Conservation (phyloP, 495 filamentous ascomycete species). For the Penicillium roqueforti region DNA sequence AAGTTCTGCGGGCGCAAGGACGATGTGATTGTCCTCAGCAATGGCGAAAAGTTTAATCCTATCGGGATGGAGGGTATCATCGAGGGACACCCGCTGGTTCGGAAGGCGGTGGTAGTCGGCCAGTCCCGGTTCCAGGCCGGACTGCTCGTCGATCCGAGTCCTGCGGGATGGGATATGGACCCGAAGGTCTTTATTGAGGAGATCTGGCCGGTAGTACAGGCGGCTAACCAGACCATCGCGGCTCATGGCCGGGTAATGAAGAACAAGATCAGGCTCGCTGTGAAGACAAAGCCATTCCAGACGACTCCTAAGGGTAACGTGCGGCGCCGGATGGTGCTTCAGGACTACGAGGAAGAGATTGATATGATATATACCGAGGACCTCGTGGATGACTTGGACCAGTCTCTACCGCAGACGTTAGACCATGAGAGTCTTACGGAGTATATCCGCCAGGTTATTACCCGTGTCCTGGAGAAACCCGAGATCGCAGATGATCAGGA, state of each 20-base stretch:
- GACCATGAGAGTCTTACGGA: constrained; percentile 6
- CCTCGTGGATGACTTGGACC: constrained; percentile 13
- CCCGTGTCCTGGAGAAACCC: constrained; percentile 12
- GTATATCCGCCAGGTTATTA: constrained; percentile 9
- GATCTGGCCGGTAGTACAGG: constrained; percentile 44
- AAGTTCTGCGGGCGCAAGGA: constrained; percentile 32
- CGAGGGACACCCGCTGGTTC: constrained; percentile 23
- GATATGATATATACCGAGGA: constrained; percentile 23
- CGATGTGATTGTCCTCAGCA: constrained; percentile 42
- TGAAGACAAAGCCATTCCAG: constrained; percentile 49
- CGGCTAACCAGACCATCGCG: constrained; percentile 43
- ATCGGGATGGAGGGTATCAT: constrained; percentile 33
- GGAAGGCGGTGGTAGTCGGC: constrained; percentile 33
- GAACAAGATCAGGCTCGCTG: constrained; percentile 30
- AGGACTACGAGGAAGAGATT: constrained; percentile 28
- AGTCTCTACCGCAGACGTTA: constrained; percentile 10
- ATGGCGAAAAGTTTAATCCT: constrained; percentile 45
- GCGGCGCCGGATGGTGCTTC: constrained; percentile 25
- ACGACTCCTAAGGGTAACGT: constrained; percentile 49
- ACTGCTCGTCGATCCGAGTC: constrained; percentile 34
- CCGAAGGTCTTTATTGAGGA: constrained; percentile 28
- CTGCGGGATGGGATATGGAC: constrained; percentile 15
- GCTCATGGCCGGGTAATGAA: constrained; percentile 26
- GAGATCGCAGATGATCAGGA: constrained; percentile 17
- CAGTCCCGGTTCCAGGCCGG: constrained; percentile 30